Conservation (phyloP, 1,139 yeast genomes). For the Pichia sp. region DNA sequence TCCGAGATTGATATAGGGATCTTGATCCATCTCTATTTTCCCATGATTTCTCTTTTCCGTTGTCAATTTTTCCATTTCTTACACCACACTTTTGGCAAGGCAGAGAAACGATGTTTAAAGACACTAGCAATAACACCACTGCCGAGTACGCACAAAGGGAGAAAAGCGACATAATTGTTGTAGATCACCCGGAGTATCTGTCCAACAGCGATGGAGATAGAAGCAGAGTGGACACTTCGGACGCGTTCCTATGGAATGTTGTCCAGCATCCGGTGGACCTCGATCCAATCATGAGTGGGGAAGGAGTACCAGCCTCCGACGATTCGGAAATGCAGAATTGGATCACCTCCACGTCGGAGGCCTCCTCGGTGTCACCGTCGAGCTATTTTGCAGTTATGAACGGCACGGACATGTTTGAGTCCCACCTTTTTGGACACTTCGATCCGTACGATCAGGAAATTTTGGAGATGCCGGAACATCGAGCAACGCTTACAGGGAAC, state of each 20-base stretch:
- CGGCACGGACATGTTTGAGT: neutral
- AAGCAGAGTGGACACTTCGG: neutral
- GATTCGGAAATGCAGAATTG: neutral
- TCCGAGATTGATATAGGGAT: too few relatives aligned
- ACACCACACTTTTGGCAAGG: too few relatives aligned
- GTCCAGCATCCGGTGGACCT: neutral
- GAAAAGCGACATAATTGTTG: too few relatives aligned
- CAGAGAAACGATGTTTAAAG: too few relatives aligned
- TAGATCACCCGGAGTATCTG: neutral
- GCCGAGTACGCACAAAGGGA: too few relatives aligned
- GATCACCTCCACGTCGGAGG: neutral
- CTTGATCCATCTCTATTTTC: too few relatives aligned
- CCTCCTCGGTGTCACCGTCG: neutral
- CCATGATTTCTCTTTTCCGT: too few relatives aligned
- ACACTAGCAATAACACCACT: too few relatives aligned
- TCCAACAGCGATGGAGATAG: neutral
- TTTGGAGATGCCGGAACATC: neutral
- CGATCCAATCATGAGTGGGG: neutral
- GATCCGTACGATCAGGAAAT: neutral
- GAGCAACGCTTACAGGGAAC: neutral
- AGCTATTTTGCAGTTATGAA: neutral
- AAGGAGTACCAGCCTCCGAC: neutral
- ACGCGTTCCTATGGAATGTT: neutral
- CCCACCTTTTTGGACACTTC: neutral
- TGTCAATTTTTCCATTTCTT: too few relatives aligned